Percentiles rank a stretch among this genome's conserved stretches.
These are phyloP conservation scores for Penicillium sclerotigenum DNA, from an alignment of 2,329 filamentous ascomycete species.

Conservation along the genomic window DNA sequence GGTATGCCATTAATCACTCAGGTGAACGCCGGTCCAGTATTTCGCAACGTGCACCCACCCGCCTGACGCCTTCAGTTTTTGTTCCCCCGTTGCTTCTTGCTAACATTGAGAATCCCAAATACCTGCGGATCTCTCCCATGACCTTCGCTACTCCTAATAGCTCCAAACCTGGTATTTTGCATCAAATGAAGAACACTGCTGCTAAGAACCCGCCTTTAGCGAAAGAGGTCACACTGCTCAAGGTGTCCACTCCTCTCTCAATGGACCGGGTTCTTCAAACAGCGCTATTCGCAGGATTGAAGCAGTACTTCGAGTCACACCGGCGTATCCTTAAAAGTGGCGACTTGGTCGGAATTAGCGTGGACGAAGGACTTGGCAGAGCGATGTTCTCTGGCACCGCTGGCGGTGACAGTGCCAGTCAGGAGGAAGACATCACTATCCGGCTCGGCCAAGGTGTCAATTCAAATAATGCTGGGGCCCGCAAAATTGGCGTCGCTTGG, in stretches of 20 bases:
- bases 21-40: slow-evolving; percentile 54
- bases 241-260: slow-evolving; percentile 83
- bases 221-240: slow-evolving; percentile 80
- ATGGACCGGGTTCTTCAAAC: slow-evolving; percentile 82
- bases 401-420: slow-evolving; percentile 56
- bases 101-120: slow-evolving; percentile 75
- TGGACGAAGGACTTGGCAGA: slow-evolving; percentile 80
- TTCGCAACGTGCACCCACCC: slow-evolving; percentile 46
- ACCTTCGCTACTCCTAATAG: slow-evolving; percentile 37
- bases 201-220: slow-evolving; percentile 56
- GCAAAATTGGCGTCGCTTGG: slow-evolving; percentile 72
- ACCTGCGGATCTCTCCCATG: slow-evolving; percentile 71
- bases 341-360: slow-evolving; percentile 82
- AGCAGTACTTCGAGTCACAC: slow-evolving; percentile 81
- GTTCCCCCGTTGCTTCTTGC: slow-evolving; percentile 82
- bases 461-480: slow-evolving; percentile 29
- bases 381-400: slow-evolving; percentile 69
- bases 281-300: slow-evolving; percentile 79
- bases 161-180: slow-evolving; percentile 58
- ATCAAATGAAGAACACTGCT: slow-evolving; percentile 45
- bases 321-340: slow-evolving; percentile 79
- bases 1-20: slow-evolving; percentile 54
- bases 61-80: slow-evolving; percentile 63
- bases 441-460: slow-evolving; percentile 38
- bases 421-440: slow-evolving; percentile 66